Evolutionary conservation across 257 asterid species (phyloP), one percentile per base, ranked within the genome.

Genomic region (Przewalskia tangutica): DNA sequence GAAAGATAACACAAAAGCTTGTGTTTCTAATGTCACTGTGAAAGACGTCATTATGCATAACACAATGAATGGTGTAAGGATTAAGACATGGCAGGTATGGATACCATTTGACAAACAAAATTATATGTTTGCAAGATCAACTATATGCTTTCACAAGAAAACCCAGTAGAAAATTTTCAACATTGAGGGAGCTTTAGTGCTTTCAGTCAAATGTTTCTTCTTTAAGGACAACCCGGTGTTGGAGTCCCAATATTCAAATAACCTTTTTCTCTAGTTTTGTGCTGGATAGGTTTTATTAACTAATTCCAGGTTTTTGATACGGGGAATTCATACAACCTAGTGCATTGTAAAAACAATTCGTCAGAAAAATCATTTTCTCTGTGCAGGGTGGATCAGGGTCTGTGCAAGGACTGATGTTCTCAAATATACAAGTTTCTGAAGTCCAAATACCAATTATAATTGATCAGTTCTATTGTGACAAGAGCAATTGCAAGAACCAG

Each of bases 381-480:
- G n/a, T 27, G 18, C 92, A 95, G 99, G 99, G 99, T 9, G 99
- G 99, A 58, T 89, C 93, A 11, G 99, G 99, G 6, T 90, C 91
- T 0, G 42, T 38, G 42, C 18, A 84, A 63, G 92, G 91, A 10
- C 81, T 95, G 2, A 87, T 86, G 7, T 95, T 95, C 13, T 95
- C 98, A 0, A 94, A 95, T 88, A 90, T 95, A 27, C 97, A 91
- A 83, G 88, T 95, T 4, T 88, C 90, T 0, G 95, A 92, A 81
- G 99, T 95, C 71, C 92, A 94, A 83, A 76, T 89, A 20, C 98
- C 99, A 0, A 94, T 95, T 17, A 88, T 95, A 32, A 92, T 95
- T 75, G 97, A 94, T 63, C 98, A 95, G 73, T 95, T 83, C 86
- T 95, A 95, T 80, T 95, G 99, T 77, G 99, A 95, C 87, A 91